A percentile compares a stretch with the other conserved stretches of the same genome.
Conservation (phyloP, 306 rosid species). For the Vigna reflexopilosa region DNA sequence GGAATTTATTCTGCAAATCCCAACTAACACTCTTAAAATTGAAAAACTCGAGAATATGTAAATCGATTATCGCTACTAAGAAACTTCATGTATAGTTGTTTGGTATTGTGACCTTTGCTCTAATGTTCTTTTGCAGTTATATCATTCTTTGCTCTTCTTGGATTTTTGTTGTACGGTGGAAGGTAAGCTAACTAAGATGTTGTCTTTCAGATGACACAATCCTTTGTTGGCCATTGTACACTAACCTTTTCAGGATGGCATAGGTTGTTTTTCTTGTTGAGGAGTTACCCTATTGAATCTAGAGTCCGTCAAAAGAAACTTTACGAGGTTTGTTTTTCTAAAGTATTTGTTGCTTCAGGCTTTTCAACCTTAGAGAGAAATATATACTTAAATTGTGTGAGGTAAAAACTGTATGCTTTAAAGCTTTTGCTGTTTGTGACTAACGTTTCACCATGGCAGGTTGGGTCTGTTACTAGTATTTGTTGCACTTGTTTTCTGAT, state of each 20-base stretch:
- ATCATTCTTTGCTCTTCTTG: constrained; percentile 73
- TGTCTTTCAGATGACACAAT: neutral
- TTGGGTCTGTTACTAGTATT: constrained; percentile 73
- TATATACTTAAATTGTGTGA: constrained; percentile 11
- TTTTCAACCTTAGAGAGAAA: constrained; percentile 22
- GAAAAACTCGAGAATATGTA: constrained; percentile 19
- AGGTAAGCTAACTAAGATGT: constrained; percentile 53
- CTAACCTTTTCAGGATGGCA: constrained; percentile 25
- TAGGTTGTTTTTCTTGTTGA: constrained; percentile 74
- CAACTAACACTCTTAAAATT: neutral
- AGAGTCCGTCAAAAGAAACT: constrained; percentile 82
- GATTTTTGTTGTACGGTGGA: constrained; percentile 84
- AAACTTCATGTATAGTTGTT: constrained; percentile 12
- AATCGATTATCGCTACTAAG: neutral
- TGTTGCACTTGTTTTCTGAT: constrained; percentile 80
- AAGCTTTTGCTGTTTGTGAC: constrained; percentile 20
- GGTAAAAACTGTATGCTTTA: neutral
- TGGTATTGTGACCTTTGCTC: constrained; percentile 38
- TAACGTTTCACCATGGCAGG: constrained; percentile 55
- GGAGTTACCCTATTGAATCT: constrained; percentile 81
- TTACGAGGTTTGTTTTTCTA: constrained; percentile 63
- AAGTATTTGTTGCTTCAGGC: neutral
- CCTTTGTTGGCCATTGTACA: constrained; percentile 4
- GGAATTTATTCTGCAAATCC: too few relatives aligned
- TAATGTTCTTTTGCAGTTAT: constrained; percentile 56